These are phyloP conservation scores for Phytophthora litchii DNA, from an alignment of 352 stramenopile species.

Conservation along the genomic window DNA sequence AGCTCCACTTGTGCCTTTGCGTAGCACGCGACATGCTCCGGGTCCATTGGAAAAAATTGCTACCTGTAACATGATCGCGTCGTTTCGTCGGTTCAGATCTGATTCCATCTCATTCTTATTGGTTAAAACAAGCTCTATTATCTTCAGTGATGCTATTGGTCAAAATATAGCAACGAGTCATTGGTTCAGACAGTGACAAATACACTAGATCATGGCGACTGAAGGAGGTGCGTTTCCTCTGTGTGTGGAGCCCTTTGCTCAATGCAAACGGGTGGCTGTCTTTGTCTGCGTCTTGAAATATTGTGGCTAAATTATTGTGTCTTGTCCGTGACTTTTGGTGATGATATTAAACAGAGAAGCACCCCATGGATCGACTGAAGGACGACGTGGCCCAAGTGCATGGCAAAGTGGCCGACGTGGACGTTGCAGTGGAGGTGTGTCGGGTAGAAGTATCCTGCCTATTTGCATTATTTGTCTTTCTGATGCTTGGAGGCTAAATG, in stretches of 20 bases:
- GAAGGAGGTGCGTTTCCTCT: constrained; percentile 40
- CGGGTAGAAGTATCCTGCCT: background rate
- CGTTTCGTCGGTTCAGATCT: constrained; percentile 24
- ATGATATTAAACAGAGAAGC: constrained; percentile 38
- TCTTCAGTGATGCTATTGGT: constrained; percentile 6
- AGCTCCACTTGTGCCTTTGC: constrained; percentile 57
- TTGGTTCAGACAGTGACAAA: constrained; percentile 14
- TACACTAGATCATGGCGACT: constrained; percentile 32
- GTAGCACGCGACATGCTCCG: constrained; percentile 47
- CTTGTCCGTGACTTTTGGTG: constrained; percentile 14
- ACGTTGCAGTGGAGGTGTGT: constrained; percentile 51
- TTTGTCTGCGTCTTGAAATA: background rate
- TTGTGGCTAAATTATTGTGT: constrained; percentile 10
- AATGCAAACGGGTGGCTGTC: constrained; percentile 3
- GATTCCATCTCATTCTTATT: constrained; percentile 29
- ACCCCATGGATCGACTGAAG: constrained; percentile 54
- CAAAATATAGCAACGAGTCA: constrained; percentile 1
- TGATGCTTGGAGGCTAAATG: background rate
- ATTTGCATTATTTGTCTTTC: too few relatives aligned
- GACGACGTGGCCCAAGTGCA: constrained; percentile 63
- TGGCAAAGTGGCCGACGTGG: constrained; percentile 56
- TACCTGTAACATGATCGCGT: constrained; percentile 6
- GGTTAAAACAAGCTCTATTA: constrained; percentile 40
- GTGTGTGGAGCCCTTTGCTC: constrained; percentile 1
- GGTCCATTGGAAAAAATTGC: constrained; percentile 46